phyloP scores from a whole-genome alignment of 345 rosid genomes.

The Hypericum perforatum region DNA sequence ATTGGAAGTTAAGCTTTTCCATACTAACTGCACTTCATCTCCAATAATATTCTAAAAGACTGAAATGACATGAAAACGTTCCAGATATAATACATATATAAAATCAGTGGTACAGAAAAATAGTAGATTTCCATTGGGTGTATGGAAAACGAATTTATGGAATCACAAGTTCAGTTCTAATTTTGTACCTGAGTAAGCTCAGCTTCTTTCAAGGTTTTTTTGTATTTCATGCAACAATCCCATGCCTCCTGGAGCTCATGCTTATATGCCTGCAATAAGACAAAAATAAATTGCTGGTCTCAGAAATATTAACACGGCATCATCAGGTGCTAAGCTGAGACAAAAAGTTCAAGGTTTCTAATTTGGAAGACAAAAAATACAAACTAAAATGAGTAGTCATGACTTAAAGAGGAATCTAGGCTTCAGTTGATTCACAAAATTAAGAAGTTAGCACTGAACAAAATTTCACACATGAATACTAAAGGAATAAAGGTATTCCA shows the following conservation, averaged over 20 bases:
- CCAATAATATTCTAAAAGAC: too few species aligned
- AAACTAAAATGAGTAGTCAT: too few species aligned
- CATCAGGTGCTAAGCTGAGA: not conserved
- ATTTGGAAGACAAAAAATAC: too few species aligned
- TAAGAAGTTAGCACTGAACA: too few species aligned
- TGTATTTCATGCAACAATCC: conserved; percentile 87
- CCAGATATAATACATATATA: not conserved
- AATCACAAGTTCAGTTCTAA: not conserved
- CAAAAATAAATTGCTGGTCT: not conserved
- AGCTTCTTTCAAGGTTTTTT: conserved; percentile 82
- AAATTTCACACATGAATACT: not conserved
- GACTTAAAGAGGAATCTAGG: too few species aligned
- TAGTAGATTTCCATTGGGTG: not conserved
- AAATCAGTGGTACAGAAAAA: not conserved
- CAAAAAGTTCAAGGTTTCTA: too few species aligned
- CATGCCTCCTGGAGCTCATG: conserved; percentile 80
- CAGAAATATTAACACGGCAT: not conserved
- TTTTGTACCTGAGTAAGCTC: conserved; percentile 82
- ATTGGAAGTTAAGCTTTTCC: too few species aligned
- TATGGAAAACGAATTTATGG: not conserved
- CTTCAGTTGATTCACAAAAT: too few species aligned
- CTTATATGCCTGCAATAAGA: conserved; percentile 60
- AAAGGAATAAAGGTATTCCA: not conserved
- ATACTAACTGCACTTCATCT: too few species aligned
- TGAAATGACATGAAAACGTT: not conserved